Evolutionary conservation across 2,329 filamentous ascomycete genomes (phyloP), one percentile per base, ranked within the genome.

Genomic region (Sporothrix globosa): DNA sequence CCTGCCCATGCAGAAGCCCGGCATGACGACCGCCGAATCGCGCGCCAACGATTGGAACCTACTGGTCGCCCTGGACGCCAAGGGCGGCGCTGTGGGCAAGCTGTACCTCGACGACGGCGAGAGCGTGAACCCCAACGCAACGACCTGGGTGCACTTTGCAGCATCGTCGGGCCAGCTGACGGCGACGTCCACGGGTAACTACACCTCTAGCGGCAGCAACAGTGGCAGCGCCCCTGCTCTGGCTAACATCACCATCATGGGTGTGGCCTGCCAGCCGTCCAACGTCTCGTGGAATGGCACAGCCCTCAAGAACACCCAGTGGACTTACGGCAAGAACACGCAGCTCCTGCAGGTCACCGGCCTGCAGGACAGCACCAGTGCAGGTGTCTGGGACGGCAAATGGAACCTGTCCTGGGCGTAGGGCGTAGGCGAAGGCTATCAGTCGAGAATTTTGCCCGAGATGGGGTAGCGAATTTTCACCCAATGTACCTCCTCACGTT

Each of bases 51-150:
- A 88, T 0, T 94, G 91, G 89, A 86, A 86, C 9, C 74, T 94
- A 53, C 81, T 93, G 11, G 86, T 87, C 0, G 89, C 90, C 2
- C 83, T 91, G 0, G 83, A 85, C 73, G 75, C 76, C 1, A 75
- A 84, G 19, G 87, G 88, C 0, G 77, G 79, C 1, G 91, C 91
- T 0, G 80, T 75, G 1, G 91, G 91, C 0, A 78, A 81, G 21
- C 78, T 94, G 41, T 93, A 94, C 76, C 77, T 93, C 9, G 92
- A 94, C 75, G 92, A 95, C 74, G 91, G 92, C 1, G 90, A 90
- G 79, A 91, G 88, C 69, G 71, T 92, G 9, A 75, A 78, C 1
- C 5, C 72, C n/a, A 24, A 44, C 24, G 61, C 53, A 6, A 67
- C 67, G 44, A 61, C 65, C 10, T 71, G 60, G 67, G 71, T 73